Evolutionary conservation across 441 rosid genomes (phyloP).

Genomic region (Biscutella auriculata): DNA sequence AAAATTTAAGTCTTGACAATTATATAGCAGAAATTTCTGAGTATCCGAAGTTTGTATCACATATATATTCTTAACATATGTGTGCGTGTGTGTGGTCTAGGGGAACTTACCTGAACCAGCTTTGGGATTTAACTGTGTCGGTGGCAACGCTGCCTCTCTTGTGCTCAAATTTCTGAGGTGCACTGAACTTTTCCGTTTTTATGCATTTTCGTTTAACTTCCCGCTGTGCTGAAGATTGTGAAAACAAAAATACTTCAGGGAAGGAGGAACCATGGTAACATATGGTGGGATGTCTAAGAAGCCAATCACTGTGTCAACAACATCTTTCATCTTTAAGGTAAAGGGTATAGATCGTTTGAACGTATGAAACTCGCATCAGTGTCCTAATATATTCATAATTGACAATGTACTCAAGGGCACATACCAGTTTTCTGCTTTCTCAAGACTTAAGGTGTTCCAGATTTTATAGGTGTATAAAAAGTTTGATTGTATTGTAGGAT

Average conservation of each 20-base stretch:
- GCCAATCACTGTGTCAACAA: conserved; percentile 63
- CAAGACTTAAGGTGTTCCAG: not conserved
- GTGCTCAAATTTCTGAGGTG: conserved; percentile 77
- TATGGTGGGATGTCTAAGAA: conserved; percentile 93
- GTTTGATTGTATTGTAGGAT: conserved; percentile 31
- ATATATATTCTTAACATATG: conserved; percentile 6
- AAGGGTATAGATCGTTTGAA: not conserved
- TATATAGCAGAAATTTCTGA: not conserved
- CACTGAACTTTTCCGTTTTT: not conserved
- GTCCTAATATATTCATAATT: not conserved
- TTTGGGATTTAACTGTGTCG: conserved; percentile 81
- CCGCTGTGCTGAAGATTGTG: not conserved
- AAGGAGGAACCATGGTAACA: conserved; percentile 80
- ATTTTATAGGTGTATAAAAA: not conserved
- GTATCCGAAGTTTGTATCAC: not conserved
- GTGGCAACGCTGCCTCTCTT: conserved; percentile 73
- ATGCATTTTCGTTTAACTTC: not conserved
- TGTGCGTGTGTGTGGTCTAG: conserved; percentile 23
- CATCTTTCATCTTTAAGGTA: conserved; percentile 84
- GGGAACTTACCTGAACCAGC: conserved; percentile 52
- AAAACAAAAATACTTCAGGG: conserved; percentile 25
- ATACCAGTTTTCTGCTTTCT: not conserved
- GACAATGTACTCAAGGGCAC: not conserved
- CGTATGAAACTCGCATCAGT: not conserved
- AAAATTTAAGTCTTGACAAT: not conserved